Evolutionary conservation across 306 rosid species (phyloP).

Genomic region (Astragalus membranaceus): DNA sequence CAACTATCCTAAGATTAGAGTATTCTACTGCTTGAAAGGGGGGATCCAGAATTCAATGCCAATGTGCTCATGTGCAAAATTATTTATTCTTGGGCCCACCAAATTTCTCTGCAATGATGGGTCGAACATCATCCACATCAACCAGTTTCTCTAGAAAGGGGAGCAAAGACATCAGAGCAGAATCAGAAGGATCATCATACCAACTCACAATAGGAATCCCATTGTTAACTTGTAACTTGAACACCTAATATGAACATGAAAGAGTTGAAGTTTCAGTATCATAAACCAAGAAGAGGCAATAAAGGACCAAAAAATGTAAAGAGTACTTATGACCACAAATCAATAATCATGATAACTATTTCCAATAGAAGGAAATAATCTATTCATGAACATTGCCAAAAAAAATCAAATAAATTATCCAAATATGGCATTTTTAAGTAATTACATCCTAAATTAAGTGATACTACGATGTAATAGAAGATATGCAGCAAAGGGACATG

Average conservation of each 20-base stretch:
- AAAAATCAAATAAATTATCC: background rate
- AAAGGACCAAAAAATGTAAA: background rate
- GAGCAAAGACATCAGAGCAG: conserved; percentile 57
- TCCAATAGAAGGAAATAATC: background rate
- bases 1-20: background rate
- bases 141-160: conserved; percentile 83
- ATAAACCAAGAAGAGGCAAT: background rate
- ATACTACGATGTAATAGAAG: background rate
- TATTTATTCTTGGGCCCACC: conserved; percentile 55
- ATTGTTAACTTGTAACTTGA: conserved; percentile 71
- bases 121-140: conserved; percentile 79
- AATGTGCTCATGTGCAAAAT: background rate
- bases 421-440: background rate
- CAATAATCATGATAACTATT: background rate
- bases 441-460: background rate
- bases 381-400: background rate
- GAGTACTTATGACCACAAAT: background rate
- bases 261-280: conserved; percentile 14
- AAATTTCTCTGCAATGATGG: conserved; percentile 56
- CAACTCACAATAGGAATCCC: conserved; percentile 90
- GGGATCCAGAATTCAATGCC: background rate
- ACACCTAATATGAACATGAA: conserved; percentile 46
- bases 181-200: conserved; percentile 69
- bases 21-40: background rate
- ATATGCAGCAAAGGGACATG: background rate